Conservation (phyloP, 768 basidiomycete species). For the Phylloporus scabripes region DNA sequence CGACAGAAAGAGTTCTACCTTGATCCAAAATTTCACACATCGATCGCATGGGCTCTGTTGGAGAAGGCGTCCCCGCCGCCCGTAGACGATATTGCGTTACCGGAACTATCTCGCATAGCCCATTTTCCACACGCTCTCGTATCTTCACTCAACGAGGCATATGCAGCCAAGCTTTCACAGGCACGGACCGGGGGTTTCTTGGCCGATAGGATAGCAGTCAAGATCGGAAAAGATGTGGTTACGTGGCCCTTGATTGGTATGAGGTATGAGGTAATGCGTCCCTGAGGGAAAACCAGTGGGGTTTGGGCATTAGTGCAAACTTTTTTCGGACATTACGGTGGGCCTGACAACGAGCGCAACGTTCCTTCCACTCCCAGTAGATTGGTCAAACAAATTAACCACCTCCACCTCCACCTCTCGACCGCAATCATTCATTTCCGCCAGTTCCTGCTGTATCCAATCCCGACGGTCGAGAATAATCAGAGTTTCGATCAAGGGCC, state of each 20-base stretch:
- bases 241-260: constrained; percentile 38
- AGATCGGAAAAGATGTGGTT: constrained; percentile 63
- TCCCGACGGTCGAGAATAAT: constrained; percentile 57
- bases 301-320: not conserved
- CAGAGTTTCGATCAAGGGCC: constrained; percentile 60
- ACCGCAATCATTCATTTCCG: constrained; percentile 18
- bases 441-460: constrained; percentile 47
- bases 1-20: constrained; percentile 78
- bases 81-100: constrained; percentile 1
- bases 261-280: constrained; percentile 8
- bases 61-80: constrained; percentile 21
- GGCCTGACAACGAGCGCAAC: constrained; percentile 54
- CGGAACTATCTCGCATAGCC: too few species aligned
- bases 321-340: constrained; percentile 7
- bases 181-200: constrained; percentile 46
- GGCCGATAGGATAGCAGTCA: constrained; percentile 51
- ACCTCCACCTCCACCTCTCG: constrained; percentile 36
- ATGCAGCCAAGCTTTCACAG: constrained; percentile 37
- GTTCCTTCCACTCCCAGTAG: constrained; percentile 67
- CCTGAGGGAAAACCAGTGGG: constrained; percentile 5
- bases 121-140: constrained; percentile 47
- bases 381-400: constrained; percentile 70
- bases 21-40: constrained; percentile 81
- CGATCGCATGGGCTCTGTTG: constrained; percentile 83
- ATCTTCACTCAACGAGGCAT: constrained; percentile 43